Evolutionary conservation across 306 rosid species (phyloP).

Genomic region (Dryas drummondii): DNA sequence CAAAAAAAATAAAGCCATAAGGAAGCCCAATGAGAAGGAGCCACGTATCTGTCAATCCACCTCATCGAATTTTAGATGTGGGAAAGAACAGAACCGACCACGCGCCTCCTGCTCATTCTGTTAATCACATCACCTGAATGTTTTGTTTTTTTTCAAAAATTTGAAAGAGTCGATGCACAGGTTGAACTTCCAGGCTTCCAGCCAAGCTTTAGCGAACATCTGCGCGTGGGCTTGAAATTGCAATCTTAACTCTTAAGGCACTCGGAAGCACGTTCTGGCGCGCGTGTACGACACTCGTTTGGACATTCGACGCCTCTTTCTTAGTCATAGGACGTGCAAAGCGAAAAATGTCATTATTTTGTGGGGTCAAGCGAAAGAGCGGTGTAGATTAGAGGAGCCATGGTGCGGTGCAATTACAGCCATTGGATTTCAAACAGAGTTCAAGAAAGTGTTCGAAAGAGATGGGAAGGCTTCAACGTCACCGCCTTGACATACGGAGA

Average conservation of each 20-base stretch:
- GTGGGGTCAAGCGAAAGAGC: not conserved
- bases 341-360: not conserved
- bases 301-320: not conserved
- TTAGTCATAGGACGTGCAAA: constrained; percentile 1
- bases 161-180: too few species aligned
- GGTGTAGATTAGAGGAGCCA: not conserved
- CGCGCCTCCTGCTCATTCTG: not conserved
- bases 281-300: not conserved
- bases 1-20: not conserved
- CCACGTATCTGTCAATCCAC: not conserved
- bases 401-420: constrained; percentile 22
- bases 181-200: too few species aligned
- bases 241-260: not conserved
- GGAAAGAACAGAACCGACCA: not conserved
- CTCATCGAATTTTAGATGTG: not conserved
- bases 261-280: constrained; percentile 9
- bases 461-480: not conserved
- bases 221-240: not conserved
- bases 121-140: not conserved
- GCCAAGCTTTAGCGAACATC: not conserved
- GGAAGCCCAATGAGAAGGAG: not conserved
- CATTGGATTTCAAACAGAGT: not conserved
- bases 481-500: constrained; percentile 20
- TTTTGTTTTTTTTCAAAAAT: not conserved
- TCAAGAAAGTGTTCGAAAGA: not conserved